Conservation (phyloP, 352 stramenopile species). For the Phytophthora megakarya region DNA sequence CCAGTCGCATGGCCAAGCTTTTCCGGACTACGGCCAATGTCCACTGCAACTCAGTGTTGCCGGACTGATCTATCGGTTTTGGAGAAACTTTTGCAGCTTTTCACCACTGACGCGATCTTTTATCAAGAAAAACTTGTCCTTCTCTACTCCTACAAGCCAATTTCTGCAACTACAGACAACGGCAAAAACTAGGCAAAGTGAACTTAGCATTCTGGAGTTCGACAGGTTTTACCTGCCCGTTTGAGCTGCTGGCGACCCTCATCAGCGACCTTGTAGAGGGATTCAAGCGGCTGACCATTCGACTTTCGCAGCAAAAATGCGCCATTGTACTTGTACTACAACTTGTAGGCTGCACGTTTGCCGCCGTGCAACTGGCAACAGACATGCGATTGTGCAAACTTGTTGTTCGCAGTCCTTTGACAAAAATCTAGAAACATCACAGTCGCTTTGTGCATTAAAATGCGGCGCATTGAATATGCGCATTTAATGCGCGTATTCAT, state of each 20-base stretch:
- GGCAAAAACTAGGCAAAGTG: slow-evolving; percentile 18
- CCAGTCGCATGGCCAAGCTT: neutral
- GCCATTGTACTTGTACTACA: neutral
- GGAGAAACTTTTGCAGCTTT: neutral
- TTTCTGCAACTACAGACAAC: slow-evolving; percentile 14
- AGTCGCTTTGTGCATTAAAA: too few species aligned
- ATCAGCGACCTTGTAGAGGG: neutral
- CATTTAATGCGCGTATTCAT: too few species aligned
- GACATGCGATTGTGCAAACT: slow-evolving; percentile 3
- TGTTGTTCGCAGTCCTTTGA: too few species aligned
- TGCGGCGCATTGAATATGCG: too few species aligned
- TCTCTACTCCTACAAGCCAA: slow-evolving; percentile 9
- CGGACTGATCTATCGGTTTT: too few species aligned
- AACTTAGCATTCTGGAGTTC: neutral
- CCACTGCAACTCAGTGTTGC: too few species aligned
- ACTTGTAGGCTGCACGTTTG: too few species aligned
- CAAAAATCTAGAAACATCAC: too few species aligned
- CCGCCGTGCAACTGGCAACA: too few species aligned
- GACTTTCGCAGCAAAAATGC: too few species aligned
- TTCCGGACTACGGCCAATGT: neutral
- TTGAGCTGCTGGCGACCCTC: neutral
- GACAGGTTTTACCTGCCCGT: neutral
- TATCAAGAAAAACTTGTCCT: slow-evolving; percentile 1
- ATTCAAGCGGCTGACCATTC: neutral
- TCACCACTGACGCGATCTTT: slow-evolving; percentile 10